Evolutionary conservation across 257 asterid genomes (phyloP), one percentile per base, ranked within the genome.

Genomic region (Nemophila menziesii): DNA sequence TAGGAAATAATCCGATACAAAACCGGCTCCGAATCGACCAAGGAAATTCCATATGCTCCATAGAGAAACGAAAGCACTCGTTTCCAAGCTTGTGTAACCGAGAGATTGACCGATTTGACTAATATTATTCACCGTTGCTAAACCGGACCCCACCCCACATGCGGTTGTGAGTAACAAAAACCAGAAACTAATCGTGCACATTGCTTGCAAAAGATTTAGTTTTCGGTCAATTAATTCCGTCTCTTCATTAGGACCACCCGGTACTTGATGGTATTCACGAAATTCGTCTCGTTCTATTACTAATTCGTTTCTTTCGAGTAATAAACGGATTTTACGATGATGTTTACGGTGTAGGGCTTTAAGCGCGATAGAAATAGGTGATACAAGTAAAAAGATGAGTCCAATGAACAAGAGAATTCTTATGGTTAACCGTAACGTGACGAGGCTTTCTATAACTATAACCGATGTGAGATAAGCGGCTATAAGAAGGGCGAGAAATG

Each of bases 41-140:
- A 78, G 58, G 46, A 79, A 86, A 68, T 82, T 86, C 94, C 92
- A 82, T 22, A 86, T 86, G 71, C 94, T 82, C 94, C 97, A 86
- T 22, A 86, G 56, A 33, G 97, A 86, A 51, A 77, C 83, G 56
- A 86, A 57, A 41, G 94, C 75, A 45, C 63, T 69, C 10, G 61
- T 75, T 58, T 73, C 72, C 48, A 73, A 36, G 40, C 69, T 46
- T 0, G 90, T 61, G 72, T 84, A 89, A 18, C 86, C 79, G 2
- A 84, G 74, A 39, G 98, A 89, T 33, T 69, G 82, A 24, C 95
- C 98, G 16, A 89, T 74, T 54, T 89, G 98, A 79, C 90, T 80
- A 26, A 89, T 70, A 57, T 89, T 89, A 75, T 89, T 80, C 37
- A 89, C 72, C 12, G 92, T 80, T 9, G 98, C 95, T 15, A 89